Evolutionary conservation across 2,329 filamentous ascomycete species (phyloP).

Genomic region (Helminthosporium solani): DNA sequence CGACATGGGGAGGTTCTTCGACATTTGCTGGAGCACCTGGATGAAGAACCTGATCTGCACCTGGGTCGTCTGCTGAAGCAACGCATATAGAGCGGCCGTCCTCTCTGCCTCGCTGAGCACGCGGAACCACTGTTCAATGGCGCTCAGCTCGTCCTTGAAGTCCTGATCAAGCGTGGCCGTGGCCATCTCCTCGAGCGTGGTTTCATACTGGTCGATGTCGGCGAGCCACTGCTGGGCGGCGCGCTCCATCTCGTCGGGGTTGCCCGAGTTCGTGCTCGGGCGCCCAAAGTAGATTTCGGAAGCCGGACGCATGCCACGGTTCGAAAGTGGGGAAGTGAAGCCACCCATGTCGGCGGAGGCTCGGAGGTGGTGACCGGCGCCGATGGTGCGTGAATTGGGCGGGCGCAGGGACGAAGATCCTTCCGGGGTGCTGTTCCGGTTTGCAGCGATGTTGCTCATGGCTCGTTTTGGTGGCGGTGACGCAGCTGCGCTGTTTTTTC

Average conservation of each 20-base stretch:
- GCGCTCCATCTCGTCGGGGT: constrained; percentile 85
- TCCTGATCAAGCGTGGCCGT: constrained; percentile 98
- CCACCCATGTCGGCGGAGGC: constrained; percentile 95
- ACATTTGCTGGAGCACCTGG: constrained; percentile 98
- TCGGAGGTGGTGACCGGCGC: constrained; percentile 80
- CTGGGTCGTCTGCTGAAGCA: constrained; percentile 97
- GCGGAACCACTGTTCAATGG: constrained; percentile 99
- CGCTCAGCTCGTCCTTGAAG: constrained; percentile 98
- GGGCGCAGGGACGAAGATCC: constrained; percentile 81
- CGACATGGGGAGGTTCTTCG: constrained; percentile 96
- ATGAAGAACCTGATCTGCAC: constrained; percentile 99
- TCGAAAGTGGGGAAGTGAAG: constrained; percentile 69
- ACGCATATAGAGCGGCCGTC: constrained; percentile 89
- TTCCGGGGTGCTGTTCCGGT: constrained; percentile 97
- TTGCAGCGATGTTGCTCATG: constrained; percentile 58
- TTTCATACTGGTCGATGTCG: constrained; percentile 98
- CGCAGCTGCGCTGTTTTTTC: constrained; percentile 16
- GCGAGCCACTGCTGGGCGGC: constrained; percentile 98
- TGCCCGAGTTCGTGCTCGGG: constrained; percentile 64
- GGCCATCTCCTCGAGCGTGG: constrained; percentile 98
- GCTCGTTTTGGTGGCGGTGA: constrained; percentile 13
- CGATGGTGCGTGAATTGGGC: constrained; percentile 73
- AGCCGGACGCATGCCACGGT: constrained; percentile 81
- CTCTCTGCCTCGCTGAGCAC: constrained; percentile 95
- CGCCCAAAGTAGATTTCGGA: constrained; percentile 91